These are phyloP conservation scores for Golubevia pallescens DNA, from an alignment of 1,284 basidiomycete genomes.

Conservation along the genomic window DNA sequence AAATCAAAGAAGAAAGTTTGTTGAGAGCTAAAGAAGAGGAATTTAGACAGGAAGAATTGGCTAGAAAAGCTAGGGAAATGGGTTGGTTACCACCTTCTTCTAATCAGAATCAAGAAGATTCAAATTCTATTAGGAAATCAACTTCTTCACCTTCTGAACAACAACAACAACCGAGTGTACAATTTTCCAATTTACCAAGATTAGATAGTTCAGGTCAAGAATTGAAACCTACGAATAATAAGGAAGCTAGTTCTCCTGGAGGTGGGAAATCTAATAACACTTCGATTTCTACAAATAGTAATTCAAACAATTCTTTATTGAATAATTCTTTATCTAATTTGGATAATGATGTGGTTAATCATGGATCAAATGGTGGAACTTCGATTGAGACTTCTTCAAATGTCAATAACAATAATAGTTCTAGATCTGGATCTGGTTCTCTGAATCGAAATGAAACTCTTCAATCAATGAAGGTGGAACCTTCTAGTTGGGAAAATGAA, in stretches of 20 bases:
- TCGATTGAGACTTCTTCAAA: slow-evolving; percentile 8
- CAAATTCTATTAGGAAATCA: too few species aligned
- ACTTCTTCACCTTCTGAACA: slow-evolving; percentile 4
- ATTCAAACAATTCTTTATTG: not conserved
- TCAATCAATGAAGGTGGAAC: slow-evolving; percentile 25
- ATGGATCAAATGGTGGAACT: too few species aligned
- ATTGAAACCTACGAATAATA: too few species aligned
- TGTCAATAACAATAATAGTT: not conserved
- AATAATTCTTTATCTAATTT: too few species aligned
- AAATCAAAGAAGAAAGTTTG: slow-evolving; percentile 9
- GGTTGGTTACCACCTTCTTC: slow-evolving; percentile 35
- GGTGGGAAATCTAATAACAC: not conserved
- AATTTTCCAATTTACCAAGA: too few species aligned
- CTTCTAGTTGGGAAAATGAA: slow-evolving; percentile 22
- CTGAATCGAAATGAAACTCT: slow-evolving; percentile 24
- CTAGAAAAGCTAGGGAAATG: slow-evolving; percentile 32
- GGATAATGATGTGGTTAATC: too few species aligned
- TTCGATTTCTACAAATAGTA: not conserved
- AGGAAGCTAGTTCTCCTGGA: too few species aligned
- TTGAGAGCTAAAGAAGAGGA: slow-evolving; percentile 13
- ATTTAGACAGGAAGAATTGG: slow-evolving; percentile 13
- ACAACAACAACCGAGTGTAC: slow-evolving; percentile 5
- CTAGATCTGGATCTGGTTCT: slow-evolving; percentile 5
- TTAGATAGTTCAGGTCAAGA: too few species aligned
- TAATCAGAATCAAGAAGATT: slow-evolving; percentile 14